These are phyloP conservation scores for Pulveroboletus frians DNA, from an alignment of 768 basidiomycete genomes.

Conservation along the genomic window DNA sequence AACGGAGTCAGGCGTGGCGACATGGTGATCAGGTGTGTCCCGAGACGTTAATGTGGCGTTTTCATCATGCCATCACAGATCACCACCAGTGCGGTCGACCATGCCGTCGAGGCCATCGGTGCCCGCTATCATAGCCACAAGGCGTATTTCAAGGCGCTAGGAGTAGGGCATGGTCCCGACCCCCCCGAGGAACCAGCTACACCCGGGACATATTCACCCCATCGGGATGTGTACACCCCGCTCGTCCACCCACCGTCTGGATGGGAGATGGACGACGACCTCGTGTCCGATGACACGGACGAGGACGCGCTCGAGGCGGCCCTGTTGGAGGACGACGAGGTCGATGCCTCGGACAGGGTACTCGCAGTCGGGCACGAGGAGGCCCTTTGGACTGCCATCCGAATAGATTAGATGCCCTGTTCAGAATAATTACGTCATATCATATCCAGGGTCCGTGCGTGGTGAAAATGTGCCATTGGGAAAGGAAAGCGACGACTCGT, in stretches of 20 bases:
- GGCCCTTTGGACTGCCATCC: conserved; percentile 34
- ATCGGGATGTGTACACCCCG: conserved; percentile 35
- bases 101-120: conserved; percentile 47
- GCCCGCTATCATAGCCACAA: conserved; percentile 34
- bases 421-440: conserved; percentile 12
- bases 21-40: conserved; percentile 37
- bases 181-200: conserved; percentile 14
- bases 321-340: conserved; percentile 38
- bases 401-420: conserved; percentile 7
- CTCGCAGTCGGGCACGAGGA: conserved; percentile 35
- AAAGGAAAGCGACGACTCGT: conserved; percentile 13
- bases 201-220: conserved; percentile 10
- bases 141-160: conserved; percentile 37
- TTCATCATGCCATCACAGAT: conserved; percentile 33
- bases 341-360: conserved; percentile 36
- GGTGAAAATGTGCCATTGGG: conserved; percentile 16
- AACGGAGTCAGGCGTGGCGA: conserved; percentile 57
- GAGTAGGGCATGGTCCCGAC: conserved; percentile 10
- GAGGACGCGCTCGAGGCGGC: conserved; percentile 35
- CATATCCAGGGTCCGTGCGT: conserved; percentile 28
- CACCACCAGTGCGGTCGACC: conserved; percentile 38
- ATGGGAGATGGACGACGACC: conserved; percentile 16
- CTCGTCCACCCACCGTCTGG: conserved; percentile 30
- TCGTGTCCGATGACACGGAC: conserved; percentile 34
- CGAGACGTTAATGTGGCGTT: not conserved